A percentile compares a stretch with the other conserved stretches of the same genome.
phyloP scores from a whole-genome alignment of 441 rosid species.

The Hypseocharis bilobata region DNA sequence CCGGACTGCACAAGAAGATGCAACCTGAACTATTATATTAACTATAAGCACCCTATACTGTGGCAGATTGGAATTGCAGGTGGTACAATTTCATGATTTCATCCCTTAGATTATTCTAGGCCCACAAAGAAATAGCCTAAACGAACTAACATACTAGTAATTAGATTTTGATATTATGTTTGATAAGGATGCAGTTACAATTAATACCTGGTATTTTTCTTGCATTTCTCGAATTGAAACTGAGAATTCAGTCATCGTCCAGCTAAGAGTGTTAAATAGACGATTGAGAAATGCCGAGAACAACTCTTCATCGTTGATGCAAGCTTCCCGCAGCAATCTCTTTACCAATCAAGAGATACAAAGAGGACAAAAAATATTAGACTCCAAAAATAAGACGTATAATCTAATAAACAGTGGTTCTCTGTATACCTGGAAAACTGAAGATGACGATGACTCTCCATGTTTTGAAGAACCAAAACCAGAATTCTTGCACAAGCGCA shows the following conservation, averaged over 20 bases:
- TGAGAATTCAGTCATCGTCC: conserved; percentile 97
- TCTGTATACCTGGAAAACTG: conserved; percentile 68
- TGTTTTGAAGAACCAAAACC: conserved; percentile 71
- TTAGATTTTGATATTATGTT: neutral
- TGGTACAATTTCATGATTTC: no score
- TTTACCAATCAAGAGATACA: conserved; percentile 23
- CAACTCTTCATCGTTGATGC: conserved; percentile 53
- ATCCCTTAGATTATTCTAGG: no score
- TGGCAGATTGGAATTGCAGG: no score
- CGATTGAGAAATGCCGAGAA: conserved; percentile 89
- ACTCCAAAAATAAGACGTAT: conserved; percentile 6
- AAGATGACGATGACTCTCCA: conserved; percentile 80
- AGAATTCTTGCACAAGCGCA: conserved; percentile 78
- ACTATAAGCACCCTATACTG: no score
- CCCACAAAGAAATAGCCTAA: no score
- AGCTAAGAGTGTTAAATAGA: conserved; percentile 86
- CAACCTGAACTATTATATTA: neutral
- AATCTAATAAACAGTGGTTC: conserved; percentile 5
- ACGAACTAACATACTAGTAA: neutral
- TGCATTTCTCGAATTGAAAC: conserved; percentile 91
- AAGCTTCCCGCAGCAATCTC: conserved; percentile 76
- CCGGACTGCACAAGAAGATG: neutral
- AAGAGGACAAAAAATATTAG: neutral
- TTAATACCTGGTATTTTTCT: conserved; percentile 74
- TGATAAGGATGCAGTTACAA: neutral